Evolutionary conservation across 2,329 filamentous ascomycete genomes (phyloP).

Genomic region (Pseudogymnoascus sp.): DNA sequence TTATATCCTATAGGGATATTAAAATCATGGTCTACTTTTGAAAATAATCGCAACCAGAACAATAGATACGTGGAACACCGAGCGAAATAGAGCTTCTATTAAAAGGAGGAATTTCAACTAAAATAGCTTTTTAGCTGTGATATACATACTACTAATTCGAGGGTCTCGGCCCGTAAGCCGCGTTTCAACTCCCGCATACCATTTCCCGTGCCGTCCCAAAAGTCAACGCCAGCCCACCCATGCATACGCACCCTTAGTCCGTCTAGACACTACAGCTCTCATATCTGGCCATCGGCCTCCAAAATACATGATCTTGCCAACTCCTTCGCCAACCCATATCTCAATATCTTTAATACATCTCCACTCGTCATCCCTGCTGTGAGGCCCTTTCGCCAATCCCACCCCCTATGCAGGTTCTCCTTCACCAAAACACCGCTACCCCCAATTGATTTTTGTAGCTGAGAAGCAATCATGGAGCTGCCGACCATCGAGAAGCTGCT

Average conservation of each 20-base stretch:
- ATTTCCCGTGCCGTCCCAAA: neutral
- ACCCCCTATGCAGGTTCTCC: slow-evolving; percentile 50
- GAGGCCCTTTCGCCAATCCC: slow-evolving; percentile 63
- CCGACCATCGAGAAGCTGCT: slow-evolving; percentile 58
- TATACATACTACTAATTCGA: neutral
- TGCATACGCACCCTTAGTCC: neutral
- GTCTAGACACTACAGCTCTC: slow-evolving; percentile 10
- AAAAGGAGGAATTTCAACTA: neutral
- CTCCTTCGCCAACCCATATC: slow-evolving; percentile 67
- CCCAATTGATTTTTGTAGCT: slow-evolving; percentile 52
- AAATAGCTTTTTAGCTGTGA: slow-evolving; percentile 4
- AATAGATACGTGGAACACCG: neutral
- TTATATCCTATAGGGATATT: neutral
- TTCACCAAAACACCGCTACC: slow-evolving; percentile 42
- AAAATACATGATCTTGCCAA: slow-evolving; percentile 61
- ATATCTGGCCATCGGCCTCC: slow-evolving; percentile 45
- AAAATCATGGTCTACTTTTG: neutral
- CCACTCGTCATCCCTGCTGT: slow-evolving; percentile 50
- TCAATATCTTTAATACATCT: slow-evolving; percentile 65
- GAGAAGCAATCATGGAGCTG: slow-evolving; percentile 60
- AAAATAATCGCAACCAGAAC: neutral
- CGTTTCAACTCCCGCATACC: neutral
- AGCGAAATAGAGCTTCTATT: neutral
- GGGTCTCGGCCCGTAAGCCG: neutral
- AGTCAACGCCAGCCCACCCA: neutral